These are phyloP conservation scores for Fomitopsis palustris DNA, from an alignment of 1,284 basidiomycete genomes.

Conservation along the genomic window DNA sequence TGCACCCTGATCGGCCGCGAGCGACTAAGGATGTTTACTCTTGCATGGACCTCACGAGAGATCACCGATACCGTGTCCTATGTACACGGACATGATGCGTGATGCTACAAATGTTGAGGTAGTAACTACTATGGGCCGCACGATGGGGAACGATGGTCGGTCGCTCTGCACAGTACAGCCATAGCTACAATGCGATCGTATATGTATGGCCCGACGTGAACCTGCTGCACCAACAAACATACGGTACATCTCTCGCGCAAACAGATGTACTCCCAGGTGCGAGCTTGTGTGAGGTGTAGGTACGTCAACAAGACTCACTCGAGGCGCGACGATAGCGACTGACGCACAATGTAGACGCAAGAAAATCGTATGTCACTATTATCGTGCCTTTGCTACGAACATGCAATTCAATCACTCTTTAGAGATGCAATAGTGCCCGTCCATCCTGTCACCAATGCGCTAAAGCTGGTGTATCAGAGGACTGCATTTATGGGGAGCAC, in stretches of 20 bases:
- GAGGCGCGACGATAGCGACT: background rate
- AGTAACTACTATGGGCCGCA: background rate
- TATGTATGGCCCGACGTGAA: background rate
- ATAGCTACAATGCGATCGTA: background rate
- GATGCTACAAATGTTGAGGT: background rate
- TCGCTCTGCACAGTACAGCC: background rate
- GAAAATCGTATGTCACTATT: constrained; percentile 22
- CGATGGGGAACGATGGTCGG: background rate
- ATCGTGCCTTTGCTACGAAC: background rate
- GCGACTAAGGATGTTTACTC: background rate
- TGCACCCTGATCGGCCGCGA: background rate
- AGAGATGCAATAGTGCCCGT: constrained; percentile 27
- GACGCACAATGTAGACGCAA: constrained; percentile 17
- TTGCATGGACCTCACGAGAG: background rate
- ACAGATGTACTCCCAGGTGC: constrained; percentile 2
- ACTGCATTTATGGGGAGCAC: constrained; percentile 29
- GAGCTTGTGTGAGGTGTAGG: constrained; percentile 29
- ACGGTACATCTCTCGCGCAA: background rate
- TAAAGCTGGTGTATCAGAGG: constrained; percentile 21
- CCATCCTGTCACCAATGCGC: constrained; percentile 28
- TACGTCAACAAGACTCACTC: constrained; percentile 2
- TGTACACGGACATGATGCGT: background rate
- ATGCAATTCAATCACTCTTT: background rate
- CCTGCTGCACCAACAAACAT: background rate
- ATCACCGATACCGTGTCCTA: background rate